Conservation (phyloP, 1,284 basidiomycete genomes). For the Cutaneotrichosporon curvatum region DNA sequence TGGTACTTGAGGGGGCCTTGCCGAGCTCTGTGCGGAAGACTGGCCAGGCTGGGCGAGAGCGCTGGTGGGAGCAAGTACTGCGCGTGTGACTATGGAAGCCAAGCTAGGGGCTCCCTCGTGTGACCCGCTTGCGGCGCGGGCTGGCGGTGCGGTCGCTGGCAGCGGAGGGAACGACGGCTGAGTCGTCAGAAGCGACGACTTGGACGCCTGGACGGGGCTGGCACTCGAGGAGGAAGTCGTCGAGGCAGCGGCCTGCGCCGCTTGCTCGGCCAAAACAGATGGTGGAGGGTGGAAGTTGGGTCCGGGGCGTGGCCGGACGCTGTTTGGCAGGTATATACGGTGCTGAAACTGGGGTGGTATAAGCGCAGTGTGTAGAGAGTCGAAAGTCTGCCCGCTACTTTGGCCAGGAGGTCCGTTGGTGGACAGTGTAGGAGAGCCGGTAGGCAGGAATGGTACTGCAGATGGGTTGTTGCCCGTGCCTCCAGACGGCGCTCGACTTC, state of each 20-base stretch:
- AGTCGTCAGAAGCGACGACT: background rate
- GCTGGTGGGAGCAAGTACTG: constrained; percentile 36
- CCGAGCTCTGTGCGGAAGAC: no score
- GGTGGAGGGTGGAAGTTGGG: constrained; percentile 42
- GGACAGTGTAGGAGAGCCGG: constrained; percentile 4
- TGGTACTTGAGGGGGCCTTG: no score
- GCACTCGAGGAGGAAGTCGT: background rate
- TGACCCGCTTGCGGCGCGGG: background rate
- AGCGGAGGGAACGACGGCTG: constrained; percentile 41
- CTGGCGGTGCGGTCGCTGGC: constrained; percentile 18
- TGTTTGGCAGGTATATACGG: constrained; percentile 41
- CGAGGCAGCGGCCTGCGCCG: constrained; percentile 14
- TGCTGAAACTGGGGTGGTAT: constrained; percentile 45
- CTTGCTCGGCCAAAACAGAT: constrained; percentile 29
- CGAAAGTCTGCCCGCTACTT: constrained; percentile 4
- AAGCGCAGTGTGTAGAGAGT: constrained; percentile 38
- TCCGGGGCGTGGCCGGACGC: constrained; percentile 34
- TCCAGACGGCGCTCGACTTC: background rate
- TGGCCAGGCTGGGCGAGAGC: constrained; percentile 1
- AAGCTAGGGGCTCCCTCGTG: constrained; percentile 25
- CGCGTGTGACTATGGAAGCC: constrained; percentile 44
- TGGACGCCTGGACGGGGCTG: background rate
- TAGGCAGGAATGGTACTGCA: constrained; percentile 36
- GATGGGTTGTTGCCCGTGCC: constrained; percentile 28
- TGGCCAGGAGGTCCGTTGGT: background rate